A percentile compares a stretch with the other conserved stretches of the same genome.
Evolutionary conservation across 768 basidiomycete species (phyloP).

Genomic region (Tremella fuciformis): DNA sequence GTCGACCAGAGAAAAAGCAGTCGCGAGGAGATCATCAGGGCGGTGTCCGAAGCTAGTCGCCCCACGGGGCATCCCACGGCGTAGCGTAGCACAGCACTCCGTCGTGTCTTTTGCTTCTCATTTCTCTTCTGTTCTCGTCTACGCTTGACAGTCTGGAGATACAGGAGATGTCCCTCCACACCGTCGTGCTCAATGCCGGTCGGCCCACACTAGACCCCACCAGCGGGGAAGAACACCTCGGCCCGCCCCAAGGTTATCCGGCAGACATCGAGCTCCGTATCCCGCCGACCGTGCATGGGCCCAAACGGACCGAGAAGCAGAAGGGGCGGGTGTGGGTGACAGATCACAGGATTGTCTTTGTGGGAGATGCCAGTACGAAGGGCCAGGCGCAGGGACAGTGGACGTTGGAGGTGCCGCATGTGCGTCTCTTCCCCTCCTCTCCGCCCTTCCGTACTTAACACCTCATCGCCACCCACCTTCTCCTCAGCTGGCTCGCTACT

Average conservation of each 20-base stretch:
- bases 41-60: too few species aligned
- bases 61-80: too few species aligned
- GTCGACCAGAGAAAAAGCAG: too few species aligned
- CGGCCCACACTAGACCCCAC: background rate
- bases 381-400: background rate
- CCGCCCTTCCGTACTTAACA: conserved; percentile 15
- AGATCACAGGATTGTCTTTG: conserved; percentile 31
- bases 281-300: conserved; percentile 37
- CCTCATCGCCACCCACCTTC: conserved; percentile 14
- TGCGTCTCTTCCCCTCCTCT: conserved; percentile 22
- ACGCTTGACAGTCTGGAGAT: too few species aligned
- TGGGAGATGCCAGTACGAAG: background rate
- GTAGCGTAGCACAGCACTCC: too few species aligned
- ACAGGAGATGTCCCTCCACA: too few species aligned
- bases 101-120: too few species aligned
- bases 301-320: conserved; percentile 33
- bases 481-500: background rate
- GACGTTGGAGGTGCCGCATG: background rate
- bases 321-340: conserved; percentile 41
- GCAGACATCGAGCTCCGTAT: conserved; percentile 39
- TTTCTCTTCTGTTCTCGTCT: too few species aligned
- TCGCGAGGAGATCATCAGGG: too few species aligned
- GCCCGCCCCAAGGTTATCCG: conserved; percentile 21
- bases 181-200: too few species aligned
- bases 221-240: conserved; percentile 11